Conservation (phyloP, 805 yeast species). For the Ogataea saltuana region DNA sequence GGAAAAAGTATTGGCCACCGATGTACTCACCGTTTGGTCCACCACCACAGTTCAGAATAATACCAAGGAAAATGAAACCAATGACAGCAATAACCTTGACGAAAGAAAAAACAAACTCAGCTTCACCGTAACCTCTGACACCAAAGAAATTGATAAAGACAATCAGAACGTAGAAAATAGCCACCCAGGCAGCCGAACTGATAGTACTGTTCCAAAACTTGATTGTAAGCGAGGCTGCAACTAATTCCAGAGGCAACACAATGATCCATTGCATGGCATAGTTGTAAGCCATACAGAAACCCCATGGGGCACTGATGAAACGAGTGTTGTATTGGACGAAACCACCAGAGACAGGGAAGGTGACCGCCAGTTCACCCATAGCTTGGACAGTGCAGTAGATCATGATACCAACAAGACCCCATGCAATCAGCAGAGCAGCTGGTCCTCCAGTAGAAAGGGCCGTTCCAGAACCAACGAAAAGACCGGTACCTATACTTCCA, state of each 20-base stretch:
- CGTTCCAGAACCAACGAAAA: constrained; percentile 72
- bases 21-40: constrained; percentile 57
- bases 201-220: constrained; percentile 46
- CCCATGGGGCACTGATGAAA: constrained; percentile 57
- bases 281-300: constrained; percentile 63
- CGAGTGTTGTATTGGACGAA: constrained; percentile 62
- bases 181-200: constrained; percentile 57
- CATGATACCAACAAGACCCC: constrained; percentile 59
- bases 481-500: constrained; percentile 82
- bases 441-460: constrained; percentile 71
- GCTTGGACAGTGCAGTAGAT: constrained; percentile 65
- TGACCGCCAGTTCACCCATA: constrained; percentile 61
- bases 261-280: constrained; percentile 57
- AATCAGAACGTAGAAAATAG: constrained; percentile 53
- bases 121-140: constrained; percentile 69
- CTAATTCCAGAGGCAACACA: constrained; percentile 55
- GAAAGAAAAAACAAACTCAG: constrained; percentile 57
- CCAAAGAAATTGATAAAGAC: constrained; percentile 58
- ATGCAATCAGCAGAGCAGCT: constrained; percentile 63
- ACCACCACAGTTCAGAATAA: constrained; percentile 63
- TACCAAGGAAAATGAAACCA: constrained; percentile 58
- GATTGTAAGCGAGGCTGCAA: constrained; percentile 54
- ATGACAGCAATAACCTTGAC: constrained; percentile 57
- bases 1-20: constrained; percentile 59
- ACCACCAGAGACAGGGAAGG: constrained; percentile 65